These are phyloP conservation scores for Neurospora sp. DNA, from an alignment of 495 filamentous ascomycete genomes.

Conservation along the genomic window DNA sequence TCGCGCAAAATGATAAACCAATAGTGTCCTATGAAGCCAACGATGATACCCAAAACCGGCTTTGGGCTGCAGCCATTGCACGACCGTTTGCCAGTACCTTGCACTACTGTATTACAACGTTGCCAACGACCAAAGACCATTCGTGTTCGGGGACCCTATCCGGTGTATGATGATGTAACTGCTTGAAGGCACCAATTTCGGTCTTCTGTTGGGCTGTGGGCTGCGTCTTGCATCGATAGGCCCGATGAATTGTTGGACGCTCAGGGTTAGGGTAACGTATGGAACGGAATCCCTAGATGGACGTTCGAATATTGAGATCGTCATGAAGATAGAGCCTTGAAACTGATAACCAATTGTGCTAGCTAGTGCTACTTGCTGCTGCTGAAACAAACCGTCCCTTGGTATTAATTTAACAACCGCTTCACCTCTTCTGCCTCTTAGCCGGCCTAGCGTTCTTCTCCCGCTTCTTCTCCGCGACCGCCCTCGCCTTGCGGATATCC, in stretches of 20 bases:
- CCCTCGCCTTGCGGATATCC: conserved; percentile 74
- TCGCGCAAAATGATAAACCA: not conserved
- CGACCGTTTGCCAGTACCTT: not conserved
- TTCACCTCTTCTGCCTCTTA: conserved; percentile 45
- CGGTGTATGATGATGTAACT: not conserved
- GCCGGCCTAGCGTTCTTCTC: conserved; percentile 87
- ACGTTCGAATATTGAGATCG: not conserved
- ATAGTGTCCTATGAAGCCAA: not conserved
- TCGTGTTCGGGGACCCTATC: not conserved
- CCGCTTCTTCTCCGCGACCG: conserved; percentile 59
- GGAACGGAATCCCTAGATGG: not conserved
- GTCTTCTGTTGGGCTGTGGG: not conserved
- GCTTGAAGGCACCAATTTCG: not conserved
- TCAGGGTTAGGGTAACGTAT: not conserved
- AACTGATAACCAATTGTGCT: not conserved
- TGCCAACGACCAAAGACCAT: not conserved
- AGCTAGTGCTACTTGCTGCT: not conserved
- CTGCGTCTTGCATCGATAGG: not conserved
- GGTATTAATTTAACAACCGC: not conserved
- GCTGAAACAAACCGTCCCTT: not conserved
- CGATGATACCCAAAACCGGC: not conserved
- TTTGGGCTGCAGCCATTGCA: not conserved
- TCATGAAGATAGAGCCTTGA: not conserved
- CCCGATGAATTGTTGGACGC: not conserved
- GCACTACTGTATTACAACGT: not conserved